Percentiles rank a stretch among this genome's conserved stretches.
Evolutionary conservation across 106 monocot species (phyloP).

Genomic region (Posidonia australis): DNA sequence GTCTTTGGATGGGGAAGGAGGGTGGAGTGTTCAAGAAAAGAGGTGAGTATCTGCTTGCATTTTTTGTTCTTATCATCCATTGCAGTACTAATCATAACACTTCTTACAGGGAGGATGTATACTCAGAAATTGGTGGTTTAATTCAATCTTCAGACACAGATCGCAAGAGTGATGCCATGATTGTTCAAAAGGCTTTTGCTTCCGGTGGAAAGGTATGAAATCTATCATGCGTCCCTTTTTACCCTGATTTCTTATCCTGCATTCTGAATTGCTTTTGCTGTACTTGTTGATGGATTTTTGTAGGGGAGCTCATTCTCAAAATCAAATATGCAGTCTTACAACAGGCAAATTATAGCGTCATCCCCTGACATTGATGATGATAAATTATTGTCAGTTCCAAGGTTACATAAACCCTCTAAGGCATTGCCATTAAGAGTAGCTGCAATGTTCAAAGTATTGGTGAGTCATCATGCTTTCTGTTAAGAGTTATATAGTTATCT

Average conservation of each 20-base stretch:
- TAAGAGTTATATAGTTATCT: no score
- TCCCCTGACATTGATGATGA: slow-evolving; percentile 31
- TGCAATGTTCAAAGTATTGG: slow-evolving; percentile 91
- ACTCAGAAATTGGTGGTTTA: slow-evolving; percentile 18
- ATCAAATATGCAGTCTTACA: slow-evolving; percentile 52
- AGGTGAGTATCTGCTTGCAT: slow-evolving; percentile 20
- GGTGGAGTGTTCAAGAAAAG: slow-evolving; percentile 73
- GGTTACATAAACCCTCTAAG: slow-evolving; percentile 39
- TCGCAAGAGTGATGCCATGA: slow-evolving; percentile 67
- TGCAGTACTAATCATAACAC: not conserved
- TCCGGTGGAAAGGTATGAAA: slow-evolving; percentile 46
- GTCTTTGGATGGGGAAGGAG: slow-evolving; percentile 96
- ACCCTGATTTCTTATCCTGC: not conserved
- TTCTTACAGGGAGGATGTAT: slow-evolving; percentile 41
- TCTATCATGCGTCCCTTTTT: not conserved
- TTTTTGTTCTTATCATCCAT: not conserved
- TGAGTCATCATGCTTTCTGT: slow-evolving; percentile 25
- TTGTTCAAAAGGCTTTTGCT: slow-evolving; percentile 91
- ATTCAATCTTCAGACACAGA: slow-evolving; percentile 47
- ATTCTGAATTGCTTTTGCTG: not conserved
- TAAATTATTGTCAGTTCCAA: slow-evolving; percentile 40
- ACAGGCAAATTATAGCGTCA: slow-evolving; percentile 47
- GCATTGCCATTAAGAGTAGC: slow-evolving; percentile 64
- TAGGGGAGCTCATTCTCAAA: slow-evolving; percentile 37
- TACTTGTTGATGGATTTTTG: slow-evolving; percentile 2